Conservation (phyloP, 805 yeast genomes). For the Cyberlindnera xylosilytica region DNA sequence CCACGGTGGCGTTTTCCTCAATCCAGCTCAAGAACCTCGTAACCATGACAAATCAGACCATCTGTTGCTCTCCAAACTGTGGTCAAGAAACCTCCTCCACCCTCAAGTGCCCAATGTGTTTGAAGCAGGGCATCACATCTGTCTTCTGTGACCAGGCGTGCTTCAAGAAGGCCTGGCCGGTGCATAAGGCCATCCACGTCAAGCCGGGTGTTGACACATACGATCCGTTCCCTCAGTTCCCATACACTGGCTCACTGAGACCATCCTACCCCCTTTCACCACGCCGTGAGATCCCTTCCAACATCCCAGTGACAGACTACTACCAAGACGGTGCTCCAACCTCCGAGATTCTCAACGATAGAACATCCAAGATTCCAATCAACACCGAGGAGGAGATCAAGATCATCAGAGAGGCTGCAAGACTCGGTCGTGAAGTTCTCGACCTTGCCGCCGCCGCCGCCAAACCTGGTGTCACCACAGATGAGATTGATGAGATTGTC, state of each 20-base stretch:
- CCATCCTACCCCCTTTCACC: conserved; percentile 82
- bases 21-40: neutral
- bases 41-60: neutral
- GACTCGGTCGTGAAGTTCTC: conserved; percentile 79
- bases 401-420: conserved; percentile 71
- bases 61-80: conserved; percentile 79
- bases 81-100: conserved; percentile 58
- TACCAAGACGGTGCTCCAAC: conserved; percentile 76
- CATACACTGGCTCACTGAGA: conserved; percentile 70
- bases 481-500: conserved; percentile 80
- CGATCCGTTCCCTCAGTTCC: conserved; percentile 83
- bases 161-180: conserved; percentile 66
- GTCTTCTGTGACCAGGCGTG: conserved; percentile 83
- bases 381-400: conserved; percentile 67
- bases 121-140: conserved; percentile 61
- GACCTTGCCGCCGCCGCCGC: conserved; percentile 84
- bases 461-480: conserved; percentile 89
- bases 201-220: conserved; percentile 59
- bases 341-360: conserved; percentile 70
- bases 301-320: conserved; percentile 78
- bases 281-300: conserved; percentile 66
- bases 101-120: conserved; percentile 88
- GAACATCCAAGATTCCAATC: conserved; percentile 62
- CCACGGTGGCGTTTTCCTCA: neutral
- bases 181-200: conserved; percentile 74